Evolutionary conservation across 805 yeast genomes (phyloP).

Genomic region (Geotrichum ghanense): DNA sequence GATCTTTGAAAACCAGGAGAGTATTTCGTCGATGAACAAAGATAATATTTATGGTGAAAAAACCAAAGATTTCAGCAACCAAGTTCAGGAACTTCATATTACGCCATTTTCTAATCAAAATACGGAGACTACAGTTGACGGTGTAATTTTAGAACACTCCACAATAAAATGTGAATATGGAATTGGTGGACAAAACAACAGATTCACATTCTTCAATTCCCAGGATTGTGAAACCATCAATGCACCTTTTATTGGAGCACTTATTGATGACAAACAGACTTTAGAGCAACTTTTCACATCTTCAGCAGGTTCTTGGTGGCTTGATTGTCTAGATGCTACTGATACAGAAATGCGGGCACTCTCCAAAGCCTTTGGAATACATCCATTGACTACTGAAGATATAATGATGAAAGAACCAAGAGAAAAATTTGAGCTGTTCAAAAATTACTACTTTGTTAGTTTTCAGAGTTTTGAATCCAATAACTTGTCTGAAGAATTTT

Average conservation of each 20-base stretch:
- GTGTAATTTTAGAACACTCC: too few relatives aligned
- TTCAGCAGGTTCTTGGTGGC: conserved; percentile 37
- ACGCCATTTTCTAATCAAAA: too few relatives aligned
- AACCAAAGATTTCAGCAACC: too few relatives aligned
- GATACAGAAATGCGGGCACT: conserved; percentile 88
- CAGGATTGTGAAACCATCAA: not conserved
- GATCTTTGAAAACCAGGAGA: too few relatives aligned
- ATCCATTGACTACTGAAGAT: conserved; percentile 97
- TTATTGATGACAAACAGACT: not conserved
- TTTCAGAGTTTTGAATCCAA: conserved; percentile 94
- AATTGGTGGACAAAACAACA: too few relatives aligned
- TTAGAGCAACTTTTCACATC: not conserved
- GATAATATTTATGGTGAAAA: too few relatives aligned
- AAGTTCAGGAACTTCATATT: too few relatives aligned
- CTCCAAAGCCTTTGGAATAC: conserved; percentile 91
- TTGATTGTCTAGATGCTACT: conserved; percentile 88
- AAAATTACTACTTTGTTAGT: conserved; percentile 84
- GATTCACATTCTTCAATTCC: not conserved
- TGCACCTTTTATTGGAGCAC: not conserved
- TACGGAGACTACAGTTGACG: too few relatives aligned
- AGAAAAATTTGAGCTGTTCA: conserved; percentile 90
- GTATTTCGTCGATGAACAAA: too few relatives aligned
- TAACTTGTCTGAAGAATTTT: conserved; percentile 65
- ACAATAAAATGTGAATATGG: too few relatives aligned
- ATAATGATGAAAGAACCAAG: conserved; percentile 93